A percentile compares a stretch with the other conserved stretches of the same genome.
phyloP scores from a whole-genome alignment of 179 eudicot species.

The Nepenthes alata region DNA sequence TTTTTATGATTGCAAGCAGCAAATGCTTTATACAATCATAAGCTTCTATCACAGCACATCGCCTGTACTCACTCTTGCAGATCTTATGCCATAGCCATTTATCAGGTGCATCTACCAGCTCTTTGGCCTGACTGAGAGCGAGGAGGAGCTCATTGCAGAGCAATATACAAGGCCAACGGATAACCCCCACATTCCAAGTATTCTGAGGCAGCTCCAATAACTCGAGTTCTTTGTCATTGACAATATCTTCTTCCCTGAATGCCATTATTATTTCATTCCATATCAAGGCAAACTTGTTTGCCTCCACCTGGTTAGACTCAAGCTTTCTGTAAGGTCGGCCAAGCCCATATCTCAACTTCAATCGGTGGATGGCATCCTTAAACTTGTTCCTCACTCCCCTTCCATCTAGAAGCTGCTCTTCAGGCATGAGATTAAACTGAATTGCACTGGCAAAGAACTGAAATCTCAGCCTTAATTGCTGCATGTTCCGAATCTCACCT shows the following conservation, averaged over 20 bases:
- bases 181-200: slow-evolving; percentile 73
- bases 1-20: slow-evolving; percentile 46
- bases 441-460: slow-evolving; percentile 97
- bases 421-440: slow-evolving; percentile 91
- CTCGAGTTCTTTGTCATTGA: slow-evolving; percentile 74
- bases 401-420: slow-evolving; percentile 66
- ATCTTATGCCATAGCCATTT: slow-evolving; percentile 82
- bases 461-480: slow-evolving; percentile 77
- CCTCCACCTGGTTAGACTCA: slow-evolving; percentile 88
- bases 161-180: slow-evolving; percentile 87
- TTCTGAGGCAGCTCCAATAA: slow-evolving; percentile 76
- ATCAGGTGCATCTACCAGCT: slow-evolving; percentile 82
- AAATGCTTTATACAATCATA: slow-evolving; percentile 65
- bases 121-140: slow-evolving; percentile 84
- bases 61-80: slow-evolving; percentile 70
- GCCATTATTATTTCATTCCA: slow-evolving; percentile 80
- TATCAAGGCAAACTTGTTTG: slow-evolving; percentile 79
- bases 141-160: slow-evolving; percentile 83
- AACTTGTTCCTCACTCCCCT: slow-evolving; percentile 54
- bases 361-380: slow-evolving; percentile 48
- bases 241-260: slow-evolving; percentile 84
- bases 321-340: slow-evolving; percentile 80
- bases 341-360: slow-evolving; percentile 80
- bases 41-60: slow-evolving; percentile 82
- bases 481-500: slow-evolving; percentile 88